phyloP scores from a whole-genome alignment of 495 filamentous ascomycete species.

The Penicillium robsamsonii region DNA sequence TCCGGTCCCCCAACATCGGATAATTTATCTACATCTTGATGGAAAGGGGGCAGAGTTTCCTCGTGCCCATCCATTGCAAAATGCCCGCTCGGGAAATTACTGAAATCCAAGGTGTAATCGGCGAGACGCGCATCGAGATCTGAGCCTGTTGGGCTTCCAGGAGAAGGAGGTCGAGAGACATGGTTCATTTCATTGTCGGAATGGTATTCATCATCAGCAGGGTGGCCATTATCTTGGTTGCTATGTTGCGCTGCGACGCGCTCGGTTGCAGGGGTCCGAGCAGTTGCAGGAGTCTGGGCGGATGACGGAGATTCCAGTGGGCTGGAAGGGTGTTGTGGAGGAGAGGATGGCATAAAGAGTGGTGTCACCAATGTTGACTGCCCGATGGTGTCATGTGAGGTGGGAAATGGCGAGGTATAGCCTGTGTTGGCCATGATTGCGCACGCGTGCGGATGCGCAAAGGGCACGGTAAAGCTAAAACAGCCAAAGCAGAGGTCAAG shows the following conservation, averaged over 20 bases:
- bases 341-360: conserved; percentile 41
- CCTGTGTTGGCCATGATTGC: conserved; percentile 37
- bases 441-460: conserved; percentile 22
- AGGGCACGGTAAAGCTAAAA: not conserved
- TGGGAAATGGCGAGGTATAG: conserved; percentile 41
- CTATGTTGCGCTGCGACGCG: conserved; percentile 15
- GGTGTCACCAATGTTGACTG: conserved; percentile 44
- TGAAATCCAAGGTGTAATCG: conserved; percentile 49
- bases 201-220: conserved; percentile 10
- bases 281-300: conserved; percentile 28
- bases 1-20: conserved; percentile 53
- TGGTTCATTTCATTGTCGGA: conserved; percentile 22
- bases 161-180: conserved; percentile 23
- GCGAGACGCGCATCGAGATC: conserved; percentile 46
- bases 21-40: conserved; percentile 27
- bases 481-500: conserved; percentile 1
- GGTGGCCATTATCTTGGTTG: conserved; percentile 10
- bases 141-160: conserved; percentile 27
- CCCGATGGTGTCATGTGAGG: conserved; percentile 48
- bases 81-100: conserved; percentile 42
- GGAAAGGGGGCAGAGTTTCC: conserved; percentile 26
- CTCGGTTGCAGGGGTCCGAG: conserved; percentile 28
- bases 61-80: conserved; percentile 30
- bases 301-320: conserved; percentile 25
- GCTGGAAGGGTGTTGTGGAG: conserved; percentile 24